These are phyloP conservation scores for Camellia lanceoleosa DNA, from an alignment of 148 eudicot species.

Conservation along the genomic window DNA sequence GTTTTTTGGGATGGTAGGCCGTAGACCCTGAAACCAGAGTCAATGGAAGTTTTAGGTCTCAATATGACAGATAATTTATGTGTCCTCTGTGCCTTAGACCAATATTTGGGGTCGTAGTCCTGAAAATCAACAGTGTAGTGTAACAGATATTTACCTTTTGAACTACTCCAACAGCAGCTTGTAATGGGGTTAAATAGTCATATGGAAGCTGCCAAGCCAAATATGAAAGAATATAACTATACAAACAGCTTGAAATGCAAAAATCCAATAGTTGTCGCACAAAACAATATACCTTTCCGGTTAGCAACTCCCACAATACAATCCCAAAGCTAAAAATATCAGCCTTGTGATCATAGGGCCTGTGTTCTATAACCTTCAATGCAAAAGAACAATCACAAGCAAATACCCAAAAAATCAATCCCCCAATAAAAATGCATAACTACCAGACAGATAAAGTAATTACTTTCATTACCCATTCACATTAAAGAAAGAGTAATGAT, in stretches of 20 bases:
- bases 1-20: conserved; percentile 86
- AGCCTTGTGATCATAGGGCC: conserved; percentile 97
- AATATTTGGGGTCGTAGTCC: background rate
- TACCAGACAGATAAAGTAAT: background rate
- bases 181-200: conserved; percentile 91
- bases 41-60: background rate
- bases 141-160: conserved; percentile 63
- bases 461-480: background rate
- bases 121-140: background rate
- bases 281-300: conserved; percentile 67
- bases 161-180: conserved; percentile 97
- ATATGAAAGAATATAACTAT: background rate
- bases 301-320: conserved; percentile 85
- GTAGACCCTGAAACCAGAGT: conserved; percentile 53
- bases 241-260: background rate
- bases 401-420: background rate
- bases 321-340: conserved; percentile 94
- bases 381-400: conserved; percentile 20
- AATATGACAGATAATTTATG: too few relatives aligned
- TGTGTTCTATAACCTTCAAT: conserved; percentile 91
- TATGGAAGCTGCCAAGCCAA: conserved; percentile 70
- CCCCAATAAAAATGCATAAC: background rate
- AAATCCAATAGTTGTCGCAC: background rate
- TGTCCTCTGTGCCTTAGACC: too few relatives aligned
- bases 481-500: background rate